Evolutionary conservation across 768 basidiomycete species (phyloP), one percentile per base, ranked within the genome.

Genomic region (Macrolepiota fuliginosa): DNA sequence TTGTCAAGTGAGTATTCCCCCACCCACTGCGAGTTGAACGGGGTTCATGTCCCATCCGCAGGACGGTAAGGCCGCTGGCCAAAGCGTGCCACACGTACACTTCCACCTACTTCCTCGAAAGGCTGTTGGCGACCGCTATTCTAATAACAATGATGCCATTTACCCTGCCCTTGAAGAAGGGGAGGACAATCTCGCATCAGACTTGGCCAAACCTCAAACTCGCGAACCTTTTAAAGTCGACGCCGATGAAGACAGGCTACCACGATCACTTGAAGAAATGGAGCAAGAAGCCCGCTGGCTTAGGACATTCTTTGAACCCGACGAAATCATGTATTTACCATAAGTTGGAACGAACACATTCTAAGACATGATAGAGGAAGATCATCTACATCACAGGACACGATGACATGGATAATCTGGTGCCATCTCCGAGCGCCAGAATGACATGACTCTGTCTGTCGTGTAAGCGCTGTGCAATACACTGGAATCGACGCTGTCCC

Each of bases 81-180:
- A 83, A 70, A 77, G 74, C 32, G 85, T 94, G n/a, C 87, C 92
- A 1, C 97, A 98, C 70, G 93, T 98, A n/a, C 97, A 99, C 74
- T 90, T 97, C 66, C 97, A 99, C 71, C 74, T 98, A 29, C 75
- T 99, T 4, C 97, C 97, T 22, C 86, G 96, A 1, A 87, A 87
- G 68, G 76, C 81, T 35, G 78, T 77, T 51, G 88, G 88, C 11
- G 91, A 93, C 73, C 77, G 74, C 22, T 93, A 91, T 70, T 77
- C 83, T 19, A 76, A 71, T 12, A 76, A 75, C 57, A 89, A 86
- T 67, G 90, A 93, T 71, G 84, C 84, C n/a, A 73, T 94, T 45
- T 93, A 97, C 73, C 90, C 90, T 2, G 87, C 81, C 1, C 72
- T 98, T 13, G 94, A 96, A 71, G 73, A 73, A 1, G 78, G 83